Evolutionary conservation across 371 early-diverging fungal genomes (phyloP).

Genomic region (Rozella allomycis): DNA sequence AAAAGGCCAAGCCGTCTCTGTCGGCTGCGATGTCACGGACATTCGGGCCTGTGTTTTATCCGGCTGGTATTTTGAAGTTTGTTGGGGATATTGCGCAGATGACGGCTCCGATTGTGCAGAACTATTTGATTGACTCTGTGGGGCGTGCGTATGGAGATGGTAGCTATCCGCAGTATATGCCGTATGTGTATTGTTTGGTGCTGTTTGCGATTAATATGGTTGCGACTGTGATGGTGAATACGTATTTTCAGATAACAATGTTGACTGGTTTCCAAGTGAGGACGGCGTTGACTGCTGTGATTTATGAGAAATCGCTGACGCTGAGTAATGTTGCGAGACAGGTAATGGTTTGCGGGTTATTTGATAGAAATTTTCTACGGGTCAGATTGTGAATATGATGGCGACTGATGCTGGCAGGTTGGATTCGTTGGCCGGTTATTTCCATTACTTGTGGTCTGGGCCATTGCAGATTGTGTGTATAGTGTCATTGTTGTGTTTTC

Average conservation of each 20-base stretch:
- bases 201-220: not conserved
- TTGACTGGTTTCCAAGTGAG: conserved; percentile 12
- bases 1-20: too few species aligned
- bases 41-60: too few species aligned
- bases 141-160: not conserved
- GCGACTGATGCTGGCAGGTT: conserved; percentile 5
- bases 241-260: conserved; percentile 4
- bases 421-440: conserved; percentile 1
- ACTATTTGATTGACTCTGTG: not conserved
- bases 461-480: conserved; percentile 1
- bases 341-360: not conserved
- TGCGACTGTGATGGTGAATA: not conserved
- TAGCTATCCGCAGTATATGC: not conserved
- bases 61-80: not conserved
- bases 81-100: not conserved
- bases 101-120: not conserved
- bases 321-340: too few species aligned
- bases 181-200: not conserved
- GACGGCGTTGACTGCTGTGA: not conserved
- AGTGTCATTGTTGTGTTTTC: not conserved
- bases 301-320: conserved; percentile 1
- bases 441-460: conserved; percentile 2
- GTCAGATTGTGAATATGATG: not conserved
- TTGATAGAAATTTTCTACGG: not conserved
- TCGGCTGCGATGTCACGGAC: too few species aligned